Base-by-base conservation (phyloP, 768 basidiomycete species). In the Artomyces pyxidatus region DNA sequence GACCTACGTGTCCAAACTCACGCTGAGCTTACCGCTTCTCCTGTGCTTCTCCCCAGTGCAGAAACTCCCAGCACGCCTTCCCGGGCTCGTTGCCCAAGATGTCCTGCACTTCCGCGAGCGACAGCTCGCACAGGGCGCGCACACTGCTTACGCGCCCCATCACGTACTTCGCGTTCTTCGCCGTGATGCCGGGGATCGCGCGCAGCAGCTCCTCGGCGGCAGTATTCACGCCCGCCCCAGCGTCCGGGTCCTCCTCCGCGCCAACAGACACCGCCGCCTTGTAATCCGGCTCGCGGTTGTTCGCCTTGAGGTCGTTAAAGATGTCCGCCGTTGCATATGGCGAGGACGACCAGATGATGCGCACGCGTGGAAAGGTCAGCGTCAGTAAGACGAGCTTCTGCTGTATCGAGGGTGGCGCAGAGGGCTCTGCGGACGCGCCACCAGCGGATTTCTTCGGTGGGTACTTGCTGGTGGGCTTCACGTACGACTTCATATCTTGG, bases 341-440 rank as follows among this genome's bases (percentile, higher is more conserved):
- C 1, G 94, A 97, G 1, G 93, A 93, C 0, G 93, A 93, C 96
- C 96, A 98, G 62, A 99, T 88, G 60, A 97, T 88, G 38, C 91
- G 83, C 3, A 99, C 70, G 12, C 89, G 84, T 0, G 94, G 96
- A 63, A 98, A 98, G 6, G 87, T 74, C 23, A 98, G 77, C 0
- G 86, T 84, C 6, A 99, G 78, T 14, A 98, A 75, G 25, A 89
- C 90, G 29, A 99, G 78, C 59, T 96, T 96, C n/a, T 88, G 82
- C 65, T 97, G 95, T 17, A 97, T 72, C 38, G 78, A 72, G 14
- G 80, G 73, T 1, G 71, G 63, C 35, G 64, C 77, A 57, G 42
- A 68, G 57, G 69, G 37, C 19, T 67, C 66, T 16, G 56, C 19
- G 32, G 61, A 62, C 10, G 55, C 39, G 10, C 58, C 52, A 4